These are phyloP conservation scores for Centrapalus pauciflorus DNA, from an alignment of 129 eudicot genomes.

Conservation along the genomic window DNA sequence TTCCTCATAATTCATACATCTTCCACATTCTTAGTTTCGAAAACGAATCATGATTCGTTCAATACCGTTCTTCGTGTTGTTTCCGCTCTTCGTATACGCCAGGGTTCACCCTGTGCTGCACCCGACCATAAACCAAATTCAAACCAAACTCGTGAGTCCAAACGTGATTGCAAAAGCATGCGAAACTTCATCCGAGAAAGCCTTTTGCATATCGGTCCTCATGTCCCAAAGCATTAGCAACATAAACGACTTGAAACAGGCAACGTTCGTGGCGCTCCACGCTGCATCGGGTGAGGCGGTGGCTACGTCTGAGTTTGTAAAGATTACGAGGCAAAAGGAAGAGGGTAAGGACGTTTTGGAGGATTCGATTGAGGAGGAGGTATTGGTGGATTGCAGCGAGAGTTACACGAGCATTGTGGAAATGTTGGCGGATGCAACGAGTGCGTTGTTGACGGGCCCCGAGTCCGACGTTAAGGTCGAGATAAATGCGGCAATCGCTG, in stretches of 20 bases:
- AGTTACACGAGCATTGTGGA: conserved; percentile 36
- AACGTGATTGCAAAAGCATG: conserved; percentile 38
- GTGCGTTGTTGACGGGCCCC: conserved; percentile 19
- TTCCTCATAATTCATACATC: neutral
- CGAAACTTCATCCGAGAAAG: conserved; percentile 20
- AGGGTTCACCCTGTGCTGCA: neutral
- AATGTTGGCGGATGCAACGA: conserved; percentile 36
- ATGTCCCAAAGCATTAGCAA: conserved; percentile 26
- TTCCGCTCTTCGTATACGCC: conserved; percentile 21
- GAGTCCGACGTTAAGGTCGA: conserved; percentile 24
- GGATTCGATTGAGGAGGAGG: conserved; percentile 31
- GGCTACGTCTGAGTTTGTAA: conserved; percentile 18
- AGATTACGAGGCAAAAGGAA: neutral
- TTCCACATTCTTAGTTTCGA: too few relatives aligned
- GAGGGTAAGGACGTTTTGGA: conserved; percentile 16
- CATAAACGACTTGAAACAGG: conserved; percentile 35
- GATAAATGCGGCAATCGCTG: conserved; percentile 38
- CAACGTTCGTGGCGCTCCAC: conserved; percentile 43
- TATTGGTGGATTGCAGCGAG: conserved; percentile 37
- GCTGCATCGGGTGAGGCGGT: conserved; percentile 31
- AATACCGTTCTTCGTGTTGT: conserved; percentile 20
- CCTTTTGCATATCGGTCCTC: conserved; percentile 34
- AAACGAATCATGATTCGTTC: conserved; percentile 5
- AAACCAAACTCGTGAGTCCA: neutral
- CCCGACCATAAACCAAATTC: neutral